Percentiles rank a stretch among this genome's conserved stretches.
Evolutionary conservation across 768 basidiomycete species (phyloP).

Genomic region (Boletus barrowsii): DNA sequence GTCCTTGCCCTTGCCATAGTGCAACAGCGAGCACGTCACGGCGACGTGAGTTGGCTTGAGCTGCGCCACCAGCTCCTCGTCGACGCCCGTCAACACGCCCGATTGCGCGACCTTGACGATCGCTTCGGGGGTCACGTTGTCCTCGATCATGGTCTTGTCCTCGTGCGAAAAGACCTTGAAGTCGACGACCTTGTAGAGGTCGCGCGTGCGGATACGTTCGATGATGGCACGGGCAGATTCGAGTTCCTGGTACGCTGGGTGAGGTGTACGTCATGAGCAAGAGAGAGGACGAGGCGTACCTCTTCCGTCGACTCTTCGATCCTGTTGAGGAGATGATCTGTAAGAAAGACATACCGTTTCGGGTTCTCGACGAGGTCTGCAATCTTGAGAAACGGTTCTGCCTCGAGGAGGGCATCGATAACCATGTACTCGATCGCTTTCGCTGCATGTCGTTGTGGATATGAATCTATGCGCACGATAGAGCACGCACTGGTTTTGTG

Average conservation of each 20-base stretch:
- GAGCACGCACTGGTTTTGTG: conserved; percentile 56
- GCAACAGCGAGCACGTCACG: conserved; percentile 63
- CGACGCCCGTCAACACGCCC: conserved; percentile 22
- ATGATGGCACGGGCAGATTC: conserved; percentile 57
- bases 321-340: conserved; percentile 59
- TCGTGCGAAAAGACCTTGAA: conserved; percentile 47
- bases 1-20: conserved; percentile 70
- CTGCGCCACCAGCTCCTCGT: conserved; percentile 30
- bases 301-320: conserved; percentile 53
- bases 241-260: conserved; percentile 48
- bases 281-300: not conserved
- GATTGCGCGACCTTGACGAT: conserved; percentile 45
- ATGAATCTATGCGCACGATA: not conserved
- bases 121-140: conserved; percentile 34
- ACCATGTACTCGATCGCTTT: conserved; percentile 83
- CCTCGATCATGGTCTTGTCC: conserved; percentile 24
- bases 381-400: conserved; percentile 63
- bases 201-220: conserved; percentile 55
- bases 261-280: too few species aligned
- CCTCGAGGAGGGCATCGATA: conserved; percentile 69
- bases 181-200: conserved; percentile 71
- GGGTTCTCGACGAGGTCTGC: conserved; percentile 56
- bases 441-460: conserved; percentile 36
- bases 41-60: conserved; percentile 53
- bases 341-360: conserved; percentile 58